These are phyloP conservation scores for Rhodocollybia butyracea DNA, from an alignment of 768 basidiomycete species.

Conservation along the genomic window DNA sequence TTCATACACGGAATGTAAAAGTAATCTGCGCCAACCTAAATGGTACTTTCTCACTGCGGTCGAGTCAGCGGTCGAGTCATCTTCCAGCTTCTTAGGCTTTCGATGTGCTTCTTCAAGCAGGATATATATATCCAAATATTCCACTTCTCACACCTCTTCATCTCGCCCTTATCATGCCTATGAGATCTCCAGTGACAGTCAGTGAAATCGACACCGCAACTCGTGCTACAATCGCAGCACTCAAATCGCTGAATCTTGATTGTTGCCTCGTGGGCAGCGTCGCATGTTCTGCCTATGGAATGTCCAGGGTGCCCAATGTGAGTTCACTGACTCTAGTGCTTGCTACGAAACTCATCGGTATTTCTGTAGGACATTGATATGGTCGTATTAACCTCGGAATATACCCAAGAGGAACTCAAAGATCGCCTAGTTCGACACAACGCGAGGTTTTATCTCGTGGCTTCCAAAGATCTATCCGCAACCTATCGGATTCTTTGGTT, in stretches of 20 bases:
- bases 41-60: too few relatives aligned
- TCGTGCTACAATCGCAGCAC: conserved; percentile 20
- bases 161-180: background rate
- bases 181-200: background rate
- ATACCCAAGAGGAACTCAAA: conserved; percentile 39
- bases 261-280: conserved; percentile 38
- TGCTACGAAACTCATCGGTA: background rate
- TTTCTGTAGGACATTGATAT: conserved; percentile 43
- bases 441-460: conserved; percentile 32
- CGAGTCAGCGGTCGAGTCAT: too few relatives aligned
- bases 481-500: conserved; percentile 43
- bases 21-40: too few relatives aligned
- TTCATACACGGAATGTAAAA: too few relatives aligned
- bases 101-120: too few relatives aligned
- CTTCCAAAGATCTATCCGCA: conserved; percentile 32
- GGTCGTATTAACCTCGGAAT: conserved; percentile 32
- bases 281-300: conserved; percentile 37
- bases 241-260: conserved; percentile 21
- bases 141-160: background rate
- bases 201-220: conserved; percentile 9
- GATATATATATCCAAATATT: too few relatives aligned
- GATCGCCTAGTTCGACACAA: conserved; percentile 25
- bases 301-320: conserved; percentile 33
- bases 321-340: conserved; percentile 5
- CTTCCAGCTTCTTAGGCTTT: too few relatives aligned